These are phyloP conservation scores for Aegilops speltoides DNA, from an alignment of 176 grass and related monocot genomes.

Conservation along the genomic window DNA sequence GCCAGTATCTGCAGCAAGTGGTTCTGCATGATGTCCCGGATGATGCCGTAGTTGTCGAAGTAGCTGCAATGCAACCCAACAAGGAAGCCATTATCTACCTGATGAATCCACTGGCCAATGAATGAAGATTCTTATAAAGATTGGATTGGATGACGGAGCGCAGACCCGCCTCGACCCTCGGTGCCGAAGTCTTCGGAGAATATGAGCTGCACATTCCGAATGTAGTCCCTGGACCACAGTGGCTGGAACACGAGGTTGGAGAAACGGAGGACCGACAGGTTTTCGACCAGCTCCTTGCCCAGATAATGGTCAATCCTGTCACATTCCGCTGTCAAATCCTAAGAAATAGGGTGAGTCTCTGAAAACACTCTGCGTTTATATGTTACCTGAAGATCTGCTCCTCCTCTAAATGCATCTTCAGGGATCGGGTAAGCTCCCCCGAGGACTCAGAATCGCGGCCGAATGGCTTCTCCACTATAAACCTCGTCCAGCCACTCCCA, in stretches of 20 bases:
- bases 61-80: constrained; percentile 56
- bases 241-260: constrained; percentile 98
- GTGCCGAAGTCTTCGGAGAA: constrained; percentile 96
- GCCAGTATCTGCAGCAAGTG: constrained; percentile 93
- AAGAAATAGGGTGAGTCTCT: neutral
- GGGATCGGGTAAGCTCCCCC: constrained; percentile 62
- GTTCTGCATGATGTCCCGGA: constrained; percentile 99
- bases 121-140: neutral
- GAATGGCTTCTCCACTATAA: constrained; percentile 96
- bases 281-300: constrained; percentile 96
- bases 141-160: neutral
- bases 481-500: constrained; percentile 84
- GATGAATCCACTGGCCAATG: neutral
- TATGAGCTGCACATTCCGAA: constrained; percentile 89
- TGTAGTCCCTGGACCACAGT: constrained; percentile 88
- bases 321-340: neutral
- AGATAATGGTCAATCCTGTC: constrained; percentile 94
- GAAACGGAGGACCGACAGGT: constrained; percentile 96
- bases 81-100: neutral
- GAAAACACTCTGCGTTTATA: neutral
- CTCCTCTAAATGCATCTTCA: constrained; percentile 75
- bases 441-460: constrained; percentile 88
- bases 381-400: constrained; percentile 92
- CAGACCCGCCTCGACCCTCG: constrained; percentile 91
- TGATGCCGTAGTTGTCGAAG: constrained; percentile 93